Percentiles rank a stretch among this genome's conserved stretches.
Conservation (phyloP, 257 asterid genomes). For the Perilla frutescens region DNA sequence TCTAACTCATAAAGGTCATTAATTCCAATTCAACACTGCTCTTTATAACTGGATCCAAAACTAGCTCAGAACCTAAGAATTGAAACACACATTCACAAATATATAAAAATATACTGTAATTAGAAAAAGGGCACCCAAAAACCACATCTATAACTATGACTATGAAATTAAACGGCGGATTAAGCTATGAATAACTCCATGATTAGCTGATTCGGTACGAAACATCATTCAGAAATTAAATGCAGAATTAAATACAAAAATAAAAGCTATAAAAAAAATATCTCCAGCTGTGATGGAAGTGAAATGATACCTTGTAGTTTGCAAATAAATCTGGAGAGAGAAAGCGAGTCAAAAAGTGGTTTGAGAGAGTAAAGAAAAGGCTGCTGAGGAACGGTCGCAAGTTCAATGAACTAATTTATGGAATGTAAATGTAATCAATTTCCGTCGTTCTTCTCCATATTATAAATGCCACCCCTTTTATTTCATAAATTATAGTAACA, state of each 20-base stretch:
- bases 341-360: constrained; percentile 16
- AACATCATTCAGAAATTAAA: constrained; percentile 17
- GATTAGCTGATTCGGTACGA: constrained; percentile 9
- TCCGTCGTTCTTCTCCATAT: neutral
- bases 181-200: constrained; percentile 15
- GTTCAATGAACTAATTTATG: constrained; percentile 25
- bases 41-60: neutral
- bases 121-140: neutral
- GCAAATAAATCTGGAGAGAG: constrained; percentile 24
- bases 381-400: constrained; percentile 21
- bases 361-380: constrained; percentile 17
- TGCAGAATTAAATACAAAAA: constrained; percentile 8
- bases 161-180: neutral
- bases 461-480: neutral
- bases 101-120: neutral
- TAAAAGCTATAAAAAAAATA: neutral
- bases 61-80: neutral
- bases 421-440: neutral
- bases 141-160: neutral
- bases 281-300: constrained; percentile 23
- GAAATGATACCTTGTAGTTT: constrained; percentile 20
- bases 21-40: constrained; percentile 1
- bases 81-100: neutral
- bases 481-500: neutral
- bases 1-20: neutral